phyloP scores from a whole-genome alignment of 2,329 filamentous ascomycete species.

The Fusarium pininemorale region DNA sequence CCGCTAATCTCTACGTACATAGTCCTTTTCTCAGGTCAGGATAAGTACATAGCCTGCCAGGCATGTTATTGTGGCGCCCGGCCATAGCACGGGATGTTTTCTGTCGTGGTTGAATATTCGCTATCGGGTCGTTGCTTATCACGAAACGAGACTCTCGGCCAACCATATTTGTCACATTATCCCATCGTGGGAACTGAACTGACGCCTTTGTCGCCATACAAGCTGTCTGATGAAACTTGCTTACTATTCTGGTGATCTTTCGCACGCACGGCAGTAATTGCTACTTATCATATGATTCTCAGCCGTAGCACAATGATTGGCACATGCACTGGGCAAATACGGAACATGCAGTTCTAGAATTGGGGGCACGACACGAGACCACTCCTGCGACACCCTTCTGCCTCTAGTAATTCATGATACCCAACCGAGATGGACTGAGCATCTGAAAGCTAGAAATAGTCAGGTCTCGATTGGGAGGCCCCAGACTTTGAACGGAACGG shows the following conservation, averaged over 20 bases:
- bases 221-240: neutral
- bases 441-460: constrained; percentile 1
- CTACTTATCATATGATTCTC: constrained; percentile 22
- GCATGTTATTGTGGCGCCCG: constrained; percentile 10
- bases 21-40: neutral
- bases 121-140: constrained; percentile 27
- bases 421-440: neutral
- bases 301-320: neutral
- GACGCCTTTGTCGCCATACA: neutral
- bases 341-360: constrained; percentile 16
- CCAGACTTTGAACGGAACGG: constrained; percentile 4
- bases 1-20: constrained; percentile 5
- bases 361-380: constrained; percentile 28
- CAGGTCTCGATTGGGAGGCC: constrained; percentile 19
- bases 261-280: neutral
- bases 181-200: neutral
- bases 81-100: constrained; percentile 10
- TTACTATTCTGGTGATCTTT: neutral
- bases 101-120: constrained; percentile 1
- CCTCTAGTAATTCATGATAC: neutral
- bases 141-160: constrained; percentile 4
- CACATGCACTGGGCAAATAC: neutral
- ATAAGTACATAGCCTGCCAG: neutral
- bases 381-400: constrained; percentile 20
- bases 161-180: constrained; percentile 8